phyloP scores from a whole-genome alignment of 768 basidiomycete species.

The Ephemerocybe angulata region DNA sequence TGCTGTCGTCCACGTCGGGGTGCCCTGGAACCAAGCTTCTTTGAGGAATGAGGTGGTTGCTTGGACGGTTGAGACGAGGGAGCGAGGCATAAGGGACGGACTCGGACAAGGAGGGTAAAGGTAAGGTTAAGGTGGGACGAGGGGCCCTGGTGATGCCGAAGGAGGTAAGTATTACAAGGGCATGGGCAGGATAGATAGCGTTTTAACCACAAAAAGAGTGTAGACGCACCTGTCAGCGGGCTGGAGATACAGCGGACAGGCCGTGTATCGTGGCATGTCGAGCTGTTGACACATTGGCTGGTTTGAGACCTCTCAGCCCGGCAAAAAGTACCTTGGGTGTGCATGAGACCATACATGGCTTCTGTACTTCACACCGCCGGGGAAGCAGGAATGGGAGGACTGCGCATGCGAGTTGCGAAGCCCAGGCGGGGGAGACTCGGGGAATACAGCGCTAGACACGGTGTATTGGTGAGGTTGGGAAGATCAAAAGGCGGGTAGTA shows the following conservation, averaged over 20 bases:
- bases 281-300: too few species aligned
- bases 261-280: too few species aligned
- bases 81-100: too few species aligned
- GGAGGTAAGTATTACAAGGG: background rate
- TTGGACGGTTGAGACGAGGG: background rate
- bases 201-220: background rate
- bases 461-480: background rate
- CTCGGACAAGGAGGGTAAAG: background rate
- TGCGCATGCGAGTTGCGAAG: background rate
- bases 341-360: background rate
- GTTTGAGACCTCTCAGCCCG: too few species aligned
- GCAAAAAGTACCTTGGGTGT: too few species aligned
- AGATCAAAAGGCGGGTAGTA: background rate
- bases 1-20: conserved; percentile 28
- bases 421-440: background rate
- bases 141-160: background rate
- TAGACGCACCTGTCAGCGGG: background rate
- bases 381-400: too few species aligned
- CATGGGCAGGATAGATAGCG: too few species aligned
- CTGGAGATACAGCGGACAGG: background rate
- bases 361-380: background rate
- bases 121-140: background rate
- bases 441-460: background rate
- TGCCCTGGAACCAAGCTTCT: conserved; percentile 10
- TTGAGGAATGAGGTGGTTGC: background rate